These are phyloP conservation scores for sunflower (Helianthus annuus) DNA, from an alignment of 129 eudicot species.

Conservation along the genomic window HanXRQr2.0-SUNRISE NC_035436.2:329803-330302, in stretches of 20 bases:
- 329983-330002: no score
- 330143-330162: conserved; percentile 12
- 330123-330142: conserved; percentile 15
- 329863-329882: no score
- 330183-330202: conserved; percentile 15
- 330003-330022: no score
- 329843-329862: no score
- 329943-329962: background rate
- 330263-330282: background rate
- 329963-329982: background rate
- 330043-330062: no score
- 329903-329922: background rate
- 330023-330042: no score
- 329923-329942: background rate
- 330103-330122: background rate
- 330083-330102: background rate
- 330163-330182: conserved; percentile 21
- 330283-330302: no score
- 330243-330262: background rate
- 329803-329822: no score
- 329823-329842: no score
- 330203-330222: conserved; percentile 20
- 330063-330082: background rate
- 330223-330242: conserved; percentile 18
- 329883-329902: background rate